Percentiles rank a stretch among this genome's conserved stretches.
These are phyloP conservation scores for Usnea hakonensis DNA, from an alignment of 495 filamentous ascomycete genomes.

Conservation along the genomic window DNA sequence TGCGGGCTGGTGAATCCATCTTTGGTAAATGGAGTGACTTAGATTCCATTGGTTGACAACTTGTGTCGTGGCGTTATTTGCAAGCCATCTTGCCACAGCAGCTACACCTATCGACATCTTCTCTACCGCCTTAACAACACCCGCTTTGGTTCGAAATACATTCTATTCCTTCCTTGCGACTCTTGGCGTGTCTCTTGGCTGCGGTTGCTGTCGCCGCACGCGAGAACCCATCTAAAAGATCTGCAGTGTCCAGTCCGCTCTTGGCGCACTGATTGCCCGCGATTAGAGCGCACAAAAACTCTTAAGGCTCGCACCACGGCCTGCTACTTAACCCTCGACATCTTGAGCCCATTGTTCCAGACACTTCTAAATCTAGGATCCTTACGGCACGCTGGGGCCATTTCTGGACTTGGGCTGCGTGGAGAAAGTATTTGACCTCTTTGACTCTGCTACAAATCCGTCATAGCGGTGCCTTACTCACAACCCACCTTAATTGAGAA, in stretches of 20 bases:
- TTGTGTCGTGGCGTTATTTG: constrained; percentile 2
- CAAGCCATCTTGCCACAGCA: constrained; percentile 7
- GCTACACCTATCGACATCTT: constrained; percentile 14
- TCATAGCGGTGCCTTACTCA: neutral
- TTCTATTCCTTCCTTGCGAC: constrained; percentile 4
- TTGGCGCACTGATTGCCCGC: neutral
- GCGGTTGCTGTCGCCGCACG: constrained; percentile 5
- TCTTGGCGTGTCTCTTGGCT: neutral
- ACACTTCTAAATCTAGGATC: neutral
- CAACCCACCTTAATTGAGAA: neutral
- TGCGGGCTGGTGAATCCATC: neutral
- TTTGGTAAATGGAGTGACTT: constrained; percentile 5
- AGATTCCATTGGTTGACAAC: neutral
- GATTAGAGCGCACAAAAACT: neutral
- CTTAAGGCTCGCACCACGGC: neutral
- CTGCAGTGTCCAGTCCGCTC: neutral
- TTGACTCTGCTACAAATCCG: neutral
- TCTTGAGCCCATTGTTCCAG: neutral
- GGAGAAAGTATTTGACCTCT: neutral
- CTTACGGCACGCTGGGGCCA: neutral
- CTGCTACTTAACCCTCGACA: neutral
- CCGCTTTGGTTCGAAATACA: constrained; percentile 5
- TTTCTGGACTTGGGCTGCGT: neutral
- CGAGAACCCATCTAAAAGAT: constrained; percentile 1
- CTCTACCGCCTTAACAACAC: constrained; percentile 6